Base-by-base conservation (phyloP, 1,139 yeast genomes). In the Hanseniaspora sp. region DNA sequence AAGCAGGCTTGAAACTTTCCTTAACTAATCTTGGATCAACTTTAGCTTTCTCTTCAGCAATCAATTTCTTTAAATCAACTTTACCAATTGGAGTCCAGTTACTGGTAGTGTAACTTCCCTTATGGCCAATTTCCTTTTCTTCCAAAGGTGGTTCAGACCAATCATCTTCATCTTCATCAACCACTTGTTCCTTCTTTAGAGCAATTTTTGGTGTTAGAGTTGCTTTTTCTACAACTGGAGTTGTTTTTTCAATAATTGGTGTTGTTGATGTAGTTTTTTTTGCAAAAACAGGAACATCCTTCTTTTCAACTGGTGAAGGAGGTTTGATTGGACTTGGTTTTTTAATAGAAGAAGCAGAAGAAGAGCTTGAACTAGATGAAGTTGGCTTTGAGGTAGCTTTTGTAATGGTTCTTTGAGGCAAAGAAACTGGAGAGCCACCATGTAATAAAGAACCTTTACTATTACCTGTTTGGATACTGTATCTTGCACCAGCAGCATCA, bases 401-500 rank as follows among this genome's bases (percentile, higher is more conserved):
- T 34, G 83, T 80, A 29, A 79, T 79, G 62, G 70, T 61, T 44
- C 62, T 62, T 53, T 67, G 76, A 17, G 84, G 77, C 37, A 92
- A 84, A 62, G 76, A 76, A 67, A 58, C 37, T 63, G 55, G 30
- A 34, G 44, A 28, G 28, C 52, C 54, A 13, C 54, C 35, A 23
- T 51, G 54, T 60, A 57, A 33, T 58, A 54, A 29, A 43, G 52
- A 31, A 17, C 49, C 48, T 37, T 46, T 41, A 57, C 59, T 41
- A 49, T 51, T 41, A 15, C 61, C 53, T 35, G 70, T 61, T 66
- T 81, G 85, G 55, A 81, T 78, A 5, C 95, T 83, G 70, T 92
- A 92, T 65, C 95, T 81, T 29, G 98, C 96, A 62, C 98, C 98
- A 1, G 97, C 86, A 42, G 98, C 96, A 60, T 87, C 84, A 59